phyloP scores from a whole-genome alignment of 2,329 filamentous ascomycete species.

The Xylaria sp. region DNA sequence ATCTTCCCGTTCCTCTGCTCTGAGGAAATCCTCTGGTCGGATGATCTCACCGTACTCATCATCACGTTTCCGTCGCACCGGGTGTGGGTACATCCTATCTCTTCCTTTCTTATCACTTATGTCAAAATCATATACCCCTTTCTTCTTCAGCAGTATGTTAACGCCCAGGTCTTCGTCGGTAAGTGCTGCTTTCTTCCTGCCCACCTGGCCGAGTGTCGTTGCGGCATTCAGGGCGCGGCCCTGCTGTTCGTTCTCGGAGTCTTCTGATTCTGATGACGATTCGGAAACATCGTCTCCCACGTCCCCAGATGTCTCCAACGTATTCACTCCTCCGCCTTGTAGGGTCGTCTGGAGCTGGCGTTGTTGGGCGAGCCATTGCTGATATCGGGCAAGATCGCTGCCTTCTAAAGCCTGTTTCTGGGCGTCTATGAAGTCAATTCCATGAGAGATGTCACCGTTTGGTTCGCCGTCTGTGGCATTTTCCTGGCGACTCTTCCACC shows the following conservation, averaged over 20 bases:
- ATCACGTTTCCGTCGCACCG: slow-evolving; percentile 78
- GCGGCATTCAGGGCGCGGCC: slow-evolving; percentile 92
- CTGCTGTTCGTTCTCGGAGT: slow-evolving; percentile 89
- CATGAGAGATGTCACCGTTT: slow-evolving; percentile 68
- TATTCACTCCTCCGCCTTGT: slow-evolving; percentile 73
- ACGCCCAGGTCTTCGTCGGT: slow-evolving; percentile 92
- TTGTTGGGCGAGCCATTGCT: slow-evolving; percentile 91
- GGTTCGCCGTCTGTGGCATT: slow-evolving; percentile 50
- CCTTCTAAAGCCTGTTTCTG: slow-evolving; percentile 75
- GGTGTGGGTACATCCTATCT: slow-evolving; percentile 91
- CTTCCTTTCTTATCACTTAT: slow-evolving; percentile 90
- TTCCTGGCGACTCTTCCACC: slow-evolving; percentile 76
- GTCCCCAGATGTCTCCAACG: slow-evolving; percentile 76
- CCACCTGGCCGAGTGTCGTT: slow-evolving; percentile 83
- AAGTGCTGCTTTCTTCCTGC: slow-evolving; percentile 84
- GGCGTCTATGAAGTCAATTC: slow-evolving; percentile 70
- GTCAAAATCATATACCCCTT: slow-evolving; percentile 93
- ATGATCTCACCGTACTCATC: slow-evolving; percentile 97
- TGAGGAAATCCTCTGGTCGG: slow-evolving; percentile 90
- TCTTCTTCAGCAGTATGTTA: slow-evolving; percentile 88
- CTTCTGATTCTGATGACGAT: slow-evolving; percentile 86
- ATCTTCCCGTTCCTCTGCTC: slow-evolving; percentile 88
- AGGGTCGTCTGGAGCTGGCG: slow-evolving; percentile 86
- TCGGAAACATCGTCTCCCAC: slow-evolving; percentile 87
- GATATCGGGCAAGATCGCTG: slow-evolving; percentile 82